A percentile compares a stretch with the other conserved stretches of the same genome.
Conservation (phyloP, 2,329 filamentous ascomycete genomes). For the Emydomyces testavorans region DNA sequence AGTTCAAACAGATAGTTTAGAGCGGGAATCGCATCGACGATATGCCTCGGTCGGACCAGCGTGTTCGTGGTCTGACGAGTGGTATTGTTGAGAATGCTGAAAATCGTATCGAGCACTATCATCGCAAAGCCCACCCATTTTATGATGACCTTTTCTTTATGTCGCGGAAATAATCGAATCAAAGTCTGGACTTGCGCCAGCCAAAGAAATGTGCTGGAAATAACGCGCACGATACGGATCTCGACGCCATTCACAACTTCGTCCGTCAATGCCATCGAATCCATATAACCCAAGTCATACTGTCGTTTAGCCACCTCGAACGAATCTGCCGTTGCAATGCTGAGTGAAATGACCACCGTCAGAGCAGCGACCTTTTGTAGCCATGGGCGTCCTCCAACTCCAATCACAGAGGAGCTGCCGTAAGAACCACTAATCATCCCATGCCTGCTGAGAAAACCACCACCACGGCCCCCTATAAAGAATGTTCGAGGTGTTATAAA, state of each 20-base stretch:
- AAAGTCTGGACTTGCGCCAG: slow-evolving; percentile 93
- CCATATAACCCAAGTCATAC: slow-evolving; percentile 67
- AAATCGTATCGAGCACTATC: slow-evolving; percentile 80
- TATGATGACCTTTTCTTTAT: slow-evolving; percentile 95
- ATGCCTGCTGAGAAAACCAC: slow-evolving; percentile 59
- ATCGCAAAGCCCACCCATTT: slow-evolving; percentile 96
- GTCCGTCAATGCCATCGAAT: slow-evolving; percentile 62
- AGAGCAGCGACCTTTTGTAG: slow-evolving; percentile 64
- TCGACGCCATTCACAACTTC: slow-evolving; percentile 74
- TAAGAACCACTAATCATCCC: slow-evolving; percentile 77
- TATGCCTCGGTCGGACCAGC: slow-evolving; percentile 52
- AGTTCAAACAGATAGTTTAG: slow-evolving; percentile 85
- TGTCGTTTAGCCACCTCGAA: slow-evolving; percentile 74
- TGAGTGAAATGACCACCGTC: slow-evolving; percentile 66
- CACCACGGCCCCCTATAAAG: slow-evolving; percentile 60
- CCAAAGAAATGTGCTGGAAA: slow-evolving; percentile 95
- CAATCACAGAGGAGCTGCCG: slow-evolving; percentile 56
- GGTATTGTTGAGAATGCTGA: slow-evolving; percentile 86
- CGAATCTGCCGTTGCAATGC: slow-evolving; percentile 84
- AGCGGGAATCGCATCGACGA: slow-evolving; percentile 81
- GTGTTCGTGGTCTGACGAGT: slow-evolving; percentile 38
- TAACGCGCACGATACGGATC: slow-evolving; percentile 78
- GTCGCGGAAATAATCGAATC: slow-evolving; percentile 87
- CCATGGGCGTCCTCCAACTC: slow-evolving; percentile 85
- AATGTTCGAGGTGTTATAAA: slow-evolving; percentile 92